phyloP scores from a whole-genome alignment of 73 alveolate genomes.

The Stentor roeselii region DNA sequence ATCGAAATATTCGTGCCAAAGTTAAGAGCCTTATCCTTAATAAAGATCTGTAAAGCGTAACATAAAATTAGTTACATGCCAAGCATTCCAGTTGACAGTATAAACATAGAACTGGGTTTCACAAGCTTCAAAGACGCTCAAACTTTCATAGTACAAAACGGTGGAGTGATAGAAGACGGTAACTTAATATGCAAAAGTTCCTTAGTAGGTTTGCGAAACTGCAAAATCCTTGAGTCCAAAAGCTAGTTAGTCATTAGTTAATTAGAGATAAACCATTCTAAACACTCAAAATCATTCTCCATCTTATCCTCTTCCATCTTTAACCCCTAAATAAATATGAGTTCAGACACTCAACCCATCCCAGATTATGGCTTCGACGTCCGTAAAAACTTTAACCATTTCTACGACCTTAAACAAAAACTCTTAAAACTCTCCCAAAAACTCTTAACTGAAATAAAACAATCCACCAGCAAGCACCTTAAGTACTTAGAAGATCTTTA shows the following conservation, averaged over 20 bases:
- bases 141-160: slow-evolving; percentile 31
- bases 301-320: no score
- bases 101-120: slow-evolving; percentile 1
- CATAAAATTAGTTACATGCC: slow-evolving; percentile 3
- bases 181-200: neutral
- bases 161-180: slow-evolving; percentile 28
- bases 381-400: neutral
- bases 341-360: neutral
- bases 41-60: slow-evolving; percentile 18
- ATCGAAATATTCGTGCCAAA: slow-evolving; percentile 39
- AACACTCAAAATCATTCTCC: neutral
- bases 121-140: neutral
- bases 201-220: neutral
- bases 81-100: neutral
- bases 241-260: neutral
- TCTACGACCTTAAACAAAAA: neutral
- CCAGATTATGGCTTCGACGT: neutral
- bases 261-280: no score
- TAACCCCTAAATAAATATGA: no score
- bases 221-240: neutral
- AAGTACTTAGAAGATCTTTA: neutral
- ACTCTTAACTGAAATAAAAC: no score
- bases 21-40: neutral
- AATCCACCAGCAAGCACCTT: no score
- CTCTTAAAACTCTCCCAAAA: no score